These are phyloP conservation scores for Urtica urens DNA, from an alignment of 306 rosid genomes.

Conservation along the genomic window DNA sequence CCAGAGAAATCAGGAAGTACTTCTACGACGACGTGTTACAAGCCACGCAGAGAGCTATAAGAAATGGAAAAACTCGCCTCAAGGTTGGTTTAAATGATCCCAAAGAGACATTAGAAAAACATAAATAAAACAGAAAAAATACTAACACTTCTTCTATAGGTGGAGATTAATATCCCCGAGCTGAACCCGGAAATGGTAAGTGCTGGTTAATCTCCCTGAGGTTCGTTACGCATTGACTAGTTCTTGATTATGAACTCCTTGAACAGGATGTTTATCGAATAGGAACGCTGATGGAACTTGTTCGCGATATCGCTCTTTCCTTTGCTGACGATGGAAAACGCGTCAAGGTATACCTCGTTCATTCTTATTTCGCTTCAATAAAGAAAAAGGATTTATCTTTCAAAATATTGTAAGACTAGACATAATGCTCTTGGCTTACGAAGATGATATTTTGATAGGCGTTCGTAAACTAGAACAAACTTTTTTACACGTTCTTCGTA, in stretches of 20 bases:
- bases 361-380: constrained; percentile 15
- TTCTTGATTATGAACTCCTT: constrained; percentile 31
- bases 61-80: constrained; percentile 58
- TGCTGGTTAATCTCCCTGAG: neutral
- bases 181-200: constrained; percentile 91
- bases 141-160: constrained; percentile 29
- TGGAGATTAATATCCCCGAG: constrained; percentile 90
- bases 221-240: constrained; percentile 22
- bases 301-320: constrained; percentile 77
- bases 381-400: no score
- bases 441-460: no score
- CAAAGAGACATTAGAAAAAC: neutral
- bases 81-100: constrained; percentile 29
- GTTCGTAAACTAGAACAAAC: no score
- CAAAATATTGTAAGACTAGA: no score
- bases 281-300: constrained; percentile 87
- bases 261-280: constrained; percentile 92
- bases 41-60: constrained; percentile 66
- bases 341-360: constrained; percentile 67
- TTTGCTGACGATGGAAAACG: constrained; percentile 89
- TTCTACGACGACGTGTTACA: constrained; percentile 73
- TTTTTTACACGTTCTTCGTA: no score
- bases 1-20: constrained; percentile 80
- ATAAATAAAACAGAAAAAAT: neutral
- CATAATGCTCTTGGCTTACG: no score